Percentiles rank a stretch among this genome's conserved stretches.
Evolutionary conservation across 305 asterid species (phyloP).

Genomic region (Fraxinus baroniana): DNA sequence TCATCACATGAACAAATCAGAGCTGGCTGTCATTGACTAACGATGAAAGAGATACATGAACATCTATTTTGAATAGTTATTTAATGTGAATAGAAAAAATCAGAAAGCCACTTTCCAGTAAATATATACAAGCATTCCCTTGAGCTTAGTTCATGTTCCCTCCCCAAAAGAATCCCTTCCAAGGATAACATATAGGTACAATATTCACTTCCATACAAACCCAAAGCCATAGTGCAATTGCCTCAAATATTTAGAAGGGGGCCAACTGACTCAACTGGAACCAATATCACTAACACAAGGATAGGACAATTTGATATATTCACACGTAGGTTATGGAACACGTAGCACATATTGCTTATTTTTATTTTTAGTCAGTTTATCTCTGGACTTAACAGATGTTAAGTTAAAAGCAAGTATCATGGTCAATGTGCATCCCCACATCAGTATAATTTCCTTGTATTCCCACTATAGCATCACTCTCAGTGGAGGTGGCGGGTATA

Average conservation of each 20-base stretch:
- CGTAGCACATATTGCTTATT: not conserved
- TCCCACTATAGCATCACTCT: not conserved
- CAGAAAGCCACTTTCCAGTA: not conserved
- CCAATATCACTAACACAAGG: not conserved
- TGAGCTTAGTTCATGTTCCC: not conserved
- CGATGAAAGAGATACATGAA: not conserved
- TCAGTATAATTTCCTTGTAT: not conserved
- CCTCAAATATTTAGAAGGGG: not conserved
- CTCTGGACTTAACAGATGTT: not conserved
- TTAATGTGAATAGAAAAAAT: not conserved
- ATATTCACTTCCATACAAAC: not conserved
- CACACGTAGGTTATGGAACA: not conserved
- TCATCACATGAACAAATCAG: not conserved
- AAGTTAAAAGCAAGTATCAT: not conserved
- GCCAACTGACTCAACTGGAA: not conserved
- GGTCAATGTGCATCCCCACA: not conserved
- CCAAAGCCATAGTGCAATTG: not conserved
- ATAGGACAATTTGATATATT: not conserved
- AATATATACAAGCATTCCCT: not conserved
- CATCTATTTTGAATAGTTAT: not conserved
- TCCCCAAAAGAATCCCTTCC: not conserved
- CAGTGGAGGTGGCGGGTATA: not conserved
- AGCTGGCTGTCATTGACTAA: not conserved
- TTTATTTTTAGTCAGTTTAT: not conserved
- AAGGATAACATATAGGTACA: not conserved